A percentile compares a stretch with the other conserved stretches of the same genome.
Conservation (phyloP, 768 basidiomycete genomes). For the Boletus subparvulus region DNA sequence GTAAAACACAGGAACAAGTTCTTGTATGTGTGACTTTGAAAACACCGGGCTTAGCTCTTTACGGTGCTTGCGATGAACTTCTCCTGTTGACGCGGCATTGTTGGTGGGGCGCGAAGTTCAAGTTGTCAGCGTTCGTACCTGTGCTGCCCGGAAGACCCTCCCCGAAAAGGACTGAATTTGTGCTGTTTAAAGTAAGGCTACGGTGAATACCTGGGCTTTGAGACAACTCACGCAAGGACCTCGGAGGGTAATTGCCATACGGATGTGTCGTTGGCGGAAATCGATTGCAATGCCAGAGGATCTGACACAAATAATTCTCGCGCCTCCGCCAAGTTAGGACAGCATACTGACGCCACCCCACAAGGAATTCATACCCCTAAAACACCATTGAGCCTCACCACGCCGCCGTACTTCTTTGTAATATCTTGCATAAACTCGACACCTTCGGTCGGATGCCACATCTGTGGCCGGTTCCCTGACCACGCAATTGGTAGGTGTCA, state of each 20-base stretch:
- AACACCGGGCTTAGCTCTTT: background rate
- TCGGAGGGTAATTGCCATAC: constrained; percentile 4
- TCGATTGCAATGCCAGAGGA: constrained; percentile 1
- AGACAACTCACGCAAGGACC: background rate
- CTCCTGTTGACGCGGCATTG: background rate
- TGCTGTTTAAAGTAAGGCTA: background rate
- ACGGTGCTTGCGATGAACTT: constrained; percentile 1
- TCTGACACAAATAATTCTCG: constrained; percentile 2
- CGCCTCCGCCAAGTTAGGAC: background rate
- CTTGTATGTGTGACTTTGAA: background rate
- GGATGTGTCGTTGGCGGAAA: background rate
- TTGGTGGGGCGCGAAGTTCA: background rate
- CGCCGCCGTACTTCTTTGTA: background rate
- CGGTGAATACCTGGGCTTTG: background rate
- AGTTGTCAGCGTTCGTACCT: background rate
- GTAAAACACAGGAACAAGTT: constrained; percentile 1
- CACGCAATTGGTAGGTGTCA: background rate
- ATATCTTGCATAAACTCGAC: background rate
- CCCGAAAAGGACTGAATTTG: constrained; percentile 1
- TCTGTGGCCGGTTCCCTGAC: background rate
- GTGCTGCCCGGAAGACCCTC: constrained; percentile 2
- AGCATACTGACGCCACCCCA: background rate
- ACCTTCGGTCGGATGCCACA: constrained; percentile 1
- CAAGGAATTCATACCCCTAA: background rate
- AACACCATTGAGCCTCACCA: background rate